phyloP scores from a whole-genome alignment of 192 early-diverging fungal genomes.

The Rhizophlyctis rosea region DNA sequence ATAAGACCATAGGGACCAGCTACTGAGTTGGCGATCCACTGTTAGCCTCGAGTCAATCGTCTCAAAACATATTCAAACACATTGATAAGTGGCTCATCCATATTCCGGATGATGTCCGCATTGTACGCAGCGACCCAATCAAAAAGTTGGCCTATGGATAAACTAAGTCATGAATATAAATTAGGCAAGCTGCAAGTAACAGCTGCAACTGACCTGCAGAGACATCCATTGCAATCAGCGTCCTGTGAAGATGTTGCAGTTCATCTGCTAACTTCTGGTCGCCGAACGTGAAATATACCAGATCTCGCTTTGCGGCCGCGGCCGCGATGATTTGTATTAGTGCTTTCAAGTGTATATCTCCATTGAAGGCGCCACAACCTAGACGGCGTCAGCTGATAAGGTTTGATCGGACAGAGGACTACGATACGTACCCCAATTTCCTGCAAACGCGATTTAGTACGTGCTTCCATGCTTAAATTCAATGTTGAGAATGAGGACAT shows the following conservation, averaged over 20 bases:
- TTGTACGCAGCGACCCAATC: not conserved
- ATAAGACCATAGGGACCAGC: too few relatives aligned
- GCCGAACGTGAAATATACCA: conserved; percentile 49
- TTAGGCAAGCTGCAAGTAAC: not conserved
- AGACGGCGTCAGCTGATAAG: not conserved
- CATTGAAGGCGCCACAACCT: conserved; percentile 55
- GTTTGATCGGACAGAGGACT: not conserved
- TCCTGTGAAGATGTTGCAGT: conserved; percentile 2
- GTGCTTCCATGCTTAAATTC: conserved; percentile 4
- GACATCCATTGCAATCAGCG: not conserved
- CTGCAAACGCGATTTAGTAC: not conserved
- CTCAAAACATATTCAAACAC: not conserved
- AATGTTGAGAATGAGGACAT: not conserved
- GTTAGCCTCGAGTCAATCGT: not conserved
- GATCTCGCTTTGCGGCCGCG: conserved; percentile 22
- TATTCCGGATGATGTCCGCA: not conserved
- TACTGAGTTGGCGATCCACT: too few relatives aligned
- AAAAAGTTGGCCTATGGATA: not conserved
- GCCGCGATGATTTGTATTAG: conserved; percentile 48
- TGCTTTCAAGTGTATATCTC: conserved; percentile 42
- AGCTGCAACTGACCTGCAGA: conserved; percentile 6
- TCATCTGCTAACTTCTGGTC: conserved; percentile 29
- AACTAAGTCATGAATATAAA: not conserved
- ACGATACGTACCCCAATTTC: not conserved
- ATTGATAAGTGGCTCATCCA: not conserved